Evolutionary conservation across 2,329 filamentous ascomycete genomes (phyloP).

Genomic region (Cladophialophora carrionii): DNA sequence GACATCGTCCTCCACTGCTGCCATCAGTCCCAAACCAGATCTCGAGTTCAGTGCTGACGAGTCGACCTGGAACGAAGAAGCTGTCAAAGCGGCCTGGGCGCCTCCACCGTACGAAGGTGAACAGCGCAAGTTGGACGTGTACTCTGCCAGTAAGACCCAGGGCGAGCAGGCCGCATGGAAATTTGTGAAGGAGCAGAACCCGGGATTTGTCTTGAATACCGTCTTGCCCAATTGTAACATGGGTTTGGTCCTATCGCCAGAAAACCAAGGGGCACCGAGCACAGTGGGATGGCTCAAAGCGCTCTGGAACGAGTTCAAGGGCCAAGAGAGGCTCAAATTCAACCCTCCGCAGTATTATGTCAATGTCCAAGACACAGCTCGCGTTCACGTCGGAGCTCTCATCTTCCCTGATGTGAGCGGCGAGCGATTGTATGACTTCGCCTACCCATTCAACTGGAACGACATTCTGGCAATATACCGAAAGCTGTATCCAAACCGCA

Average conservation of each 20-base stretch:
- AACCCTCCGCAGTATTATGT: slow-evolving; percentile 35
- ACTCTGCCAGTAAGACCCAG: slow-evolving; percentile 48
- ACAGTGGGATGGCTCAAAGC: slow-evolving; percentile 32
- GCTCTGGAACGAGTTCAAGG: slow-evolving; percentile 46
- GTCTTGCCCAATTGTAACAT: slow-evolving; percentile 34
- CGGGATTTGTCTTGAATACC: slow-evolving; percentile 39
- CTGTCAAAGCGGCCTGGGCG: slow-evolving; percentile 43
- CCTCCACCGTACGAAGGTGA: slow-evolving; percentile 44
- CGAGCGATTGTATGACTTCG: slow-evolving; percentile 61
- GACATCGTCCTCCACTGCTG: slow-evolving; percentile 34
- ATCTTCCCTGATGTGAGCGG: slow-evolving; percentile 51
- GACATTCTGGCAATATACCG: slow-evolving; percentile 46
- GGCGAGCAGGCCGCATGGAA: slow-evolving; percentile 48
- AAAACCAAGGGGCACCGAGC: slow-evolving; percentile 29
- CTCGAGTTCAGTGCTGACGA: slow-evolving; percentile 47
- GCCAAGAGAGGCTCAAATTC: slow-evolving; percentile 46
- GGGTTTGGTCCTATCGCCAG: slow-evolving; percentile 25
- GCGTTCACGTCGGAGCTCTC: slow-evolving; percentile 58
- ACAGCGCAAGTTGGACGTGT: slow-evolving; percentile 41
- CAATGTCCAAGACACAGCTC: slow-evolving; percentile 55
- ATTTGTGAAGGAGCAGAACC: slow-evolving; percentile 42
- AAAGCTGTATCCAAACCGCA: slow-evolving; percentile 44
- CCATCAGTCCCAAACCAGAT: slow-evolving; percentile 34
- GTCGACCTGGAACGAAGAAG: slow-evolving; percentile 46
- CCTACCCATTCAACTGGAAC: slow-evolving; percentile 53